These are phyloP conservation scores for Pycnococcus provasolii DNA, from an alignment of 139 green algal genomes.

Conservation along the genomic window DNA sequence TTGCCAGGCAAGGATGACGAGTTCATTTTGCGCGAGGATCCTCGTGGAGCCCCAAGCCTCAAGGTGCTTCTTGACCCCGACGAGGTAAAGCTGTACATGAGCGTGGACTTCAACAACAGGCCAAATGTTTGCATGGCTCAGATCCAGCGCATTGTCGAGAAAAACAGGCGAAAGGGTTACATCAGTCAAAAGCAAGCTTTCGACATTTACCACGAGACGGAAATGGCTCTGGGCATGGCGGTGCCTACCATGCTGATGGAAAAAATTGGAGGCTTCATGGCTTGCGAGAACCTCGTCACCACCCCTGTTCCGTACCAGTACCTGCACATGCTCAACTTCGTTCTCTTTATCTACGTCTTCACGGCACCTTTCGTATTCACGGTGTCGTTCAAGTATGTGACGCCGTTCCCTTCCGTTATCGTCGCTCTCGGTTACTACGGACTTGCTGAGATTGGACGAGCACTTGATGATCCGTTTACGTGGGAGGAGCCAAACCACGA, in stretches of 20 bases:
- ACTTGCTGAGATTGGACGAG: constrained; percentile 7
- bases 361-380: constrained; percentile 23
- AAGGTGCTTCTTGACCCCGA: background rate
- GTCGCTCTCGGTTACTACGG: constrained; percentile 18
- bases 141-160: constrained; percentile 7
- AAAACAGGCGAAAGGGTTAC: background rate
- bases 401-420: constrained; percentile 11
- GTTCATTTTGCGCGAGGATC: background rate
- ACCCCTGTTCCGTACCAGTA: constrained; percentile 11
- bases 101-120: constrained; percentile 7
- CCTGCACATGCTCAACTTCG: constrained; percentile 25
- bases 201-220: background rate
- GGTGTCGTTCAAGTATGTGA: constrained; percentile 11
- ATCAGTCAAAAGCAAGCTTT: background rate
- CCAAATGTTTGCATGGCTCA: background rate
- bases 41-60: background rate
- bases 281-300: constrained; percentile 1
- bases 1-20: background rate
- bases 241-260: too few relatives aligned
- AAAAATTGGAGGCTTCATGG: background rate
- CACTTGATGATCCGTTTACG: constrained; percentile 13
- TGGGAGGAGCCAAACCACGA: constrained; percentile 18
- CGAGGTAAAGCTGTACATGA: background rate
- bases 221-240: background rate
- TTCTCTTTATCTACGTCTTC: constrained; percentile 21